These are phyloP conservation scores for Psilocybe azurescens DNA, from an alignment of 768 basidiomycete species.

Conservation along the genomic window DNA sequence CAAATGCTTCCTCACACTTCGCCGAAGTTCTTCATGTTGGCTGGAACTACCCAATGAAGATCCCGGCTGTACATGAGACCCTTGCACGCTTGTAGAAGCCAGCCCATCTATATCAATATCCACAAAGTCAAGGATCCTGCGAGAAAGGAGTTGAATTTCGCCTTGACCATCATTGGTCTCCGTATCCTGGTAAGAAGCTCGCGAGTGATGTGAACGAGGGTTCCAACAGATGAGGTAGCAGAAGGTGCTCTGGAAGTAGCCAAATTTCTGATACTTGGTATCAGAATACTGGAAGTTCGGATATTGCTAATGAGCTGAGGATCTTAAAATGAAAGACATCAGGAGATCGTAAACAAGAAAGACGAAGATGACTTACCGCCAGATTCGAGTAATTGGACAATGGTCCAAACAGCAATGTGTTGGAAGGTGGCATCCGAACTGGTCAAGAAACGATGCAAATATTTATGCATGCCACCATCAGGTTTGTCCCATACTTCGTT, in stretches of 20 bases:
- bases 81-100: conserved; percentile 63
- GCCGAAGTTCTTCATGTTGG: conserved; percentile 80
- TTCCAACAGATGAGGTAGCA: conserved; percentile 75
- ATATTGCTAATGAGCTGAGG: conserved; percentile 91
- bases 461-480: conserved; percentile 95
- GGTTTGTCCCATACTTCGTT: conserved; percentile 98
- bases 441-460: conserved; percentile 91
- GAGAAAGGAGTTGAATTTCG: conserved; percentile 87
- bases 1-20: conserved; percentile 86
- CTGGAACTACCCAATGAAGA: conserved; percentile 69
- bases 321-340: conserved; percentile 55
- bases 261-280: conserved; percentile 87
- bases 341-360: not conserved
- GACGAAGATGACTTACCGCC: conserved; percentile 56
- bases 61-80: conserved; percentile 72
- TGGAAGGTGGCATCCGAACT: conserved; percentile 98
- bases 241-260: conserved; percentile 74
- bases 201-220: conserved; percentile 75
- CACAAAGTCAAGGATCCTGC: conserved; percentile 86
- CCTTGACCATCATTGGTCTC: conserved; percentile 88
- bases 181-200: conserved; percentile 81
- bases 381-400: conserved; percentile 97
- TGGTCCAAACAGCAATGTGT: conserved; percentile 99
- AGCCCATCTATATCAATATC: conserved; percentile 72
- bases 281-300: conserved; percentile 78